Evolutionary conservation across 2,329 filamentous ascomycete genomes (phyloP), one percentile per base, ranked within the genome.

Genomic region (Alternaria infectoria): DNA sequence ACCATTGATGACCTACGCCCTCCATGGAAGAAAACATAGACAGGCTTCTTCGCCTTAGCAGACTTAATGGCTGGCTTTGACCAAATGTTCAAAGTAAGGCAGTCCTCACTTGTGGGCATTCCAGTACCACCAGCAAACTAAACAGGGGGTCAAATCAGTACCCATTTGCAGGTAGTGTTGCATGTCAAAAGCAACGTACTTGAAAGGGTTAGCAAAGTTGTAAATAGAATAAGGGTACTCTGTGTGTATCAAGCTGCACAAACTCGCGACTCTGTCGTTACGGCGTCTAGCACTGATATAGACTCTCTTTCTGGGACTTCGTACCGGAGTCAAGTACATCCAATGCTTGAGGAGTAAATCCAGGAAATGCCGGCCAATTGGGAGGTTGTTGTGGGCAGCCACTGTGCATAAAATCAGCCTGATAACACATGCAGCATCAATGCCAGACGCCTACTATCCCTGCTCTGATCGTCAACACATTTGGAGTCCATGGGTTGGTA

Each of bases 21-120:
- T 40, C 81, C 82, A 61, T 83, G 78, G 55, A 84, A 74, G 55
- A 78, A 80, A 3, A 84, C 73, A 28, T 83, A 69, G 6, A 84
- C 79, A 2, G 81, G 76, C 36, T 80, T 77, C 15, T 69, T 62
- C 12, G 59, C 60, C 47, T 69, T 57, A 13, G 67, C 50, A 5
- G 68, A 62, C 13, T 68, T 70, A 1, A 43, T 49, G 7, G 65
- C 67, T 40, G 58, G 62, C 54, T 80, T 79, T 2, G 74, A 69
- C 75, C 74, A 77, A 5, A 78, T 69, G 50, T 77, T 77, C 47
- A 78, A 55, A 3, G 70, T 73, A n/a, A 77, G 63, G 59, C 74
- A 78, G 40, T 77, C 74, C 30, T 78, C 75, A 54, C 69, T 73
- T 47, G 67, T 67, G 11, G 40, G 54, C 32, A 69, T 70, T 7